Percentiles rank a stretch among this genome's conserved stretches.
Evolutionary conservation across 2,329 filamentous ascomycete genomes (phyloP).

Genomic region (Ophiocordyceps robertsii): DNA sequence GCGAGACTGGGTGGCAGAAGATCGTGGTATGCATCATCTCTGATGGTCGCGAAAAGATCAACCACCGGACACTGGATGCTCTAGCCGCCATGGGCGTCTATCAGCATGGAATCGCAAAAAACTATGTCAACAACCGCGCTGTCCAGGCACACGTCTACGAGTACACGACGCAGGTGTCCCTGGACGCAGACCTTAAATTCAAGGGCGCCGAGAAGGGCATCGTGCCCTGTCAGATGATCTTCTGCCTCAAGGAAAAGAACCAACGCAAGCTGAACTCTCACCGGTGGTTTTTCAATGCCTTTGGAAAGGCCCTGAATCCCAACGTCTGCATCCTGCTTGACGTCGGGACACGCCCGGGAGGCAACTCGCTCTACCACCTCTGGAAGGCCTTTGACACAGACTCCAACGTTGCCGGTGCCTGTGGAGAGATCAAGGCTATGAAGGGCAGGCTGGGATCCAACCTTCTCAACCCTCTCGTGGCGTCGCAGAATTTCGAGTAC

Average conservation of each 20-base stretch:
- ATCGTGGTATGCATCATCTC: constrained; percentile 96
- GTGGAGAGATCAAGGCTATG: constrained; percentile 94
- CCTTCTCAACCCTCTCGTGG: constrained; percentile 84
- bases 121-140: constrained; percentile 88
- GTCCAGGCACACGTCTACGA: constrained; percentile 97
- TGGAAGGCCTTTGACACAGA: constrained; percentile 99
- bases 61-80: constrained; percentile 85
- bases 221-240: constrained; percentile 94
- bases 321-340: constrained; percentile 96
- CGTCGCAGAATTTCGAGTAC: constrained; percentile 98
- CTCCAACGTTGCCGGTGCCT: constrained; percentile 92
- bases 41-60: constrained; percentile 80
- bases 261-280: constrained; percentile 97
- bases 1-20: constrained; percentile 95
- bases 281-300: constrained; percentile 98
- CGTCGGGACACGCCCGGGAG: constrained; percentile 83
- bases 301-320: constrained; percentile 80
- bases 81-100: constrained; percentile 95
- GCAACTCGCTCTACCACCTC: constrained; percentile 86
- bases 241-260: constrained; percentile 97
- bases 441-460: constrained; percentile 76
- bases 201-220: constrained; percentile 99
- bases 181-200: constrained; percentile 93
- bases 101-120: constrained; percentile 97
- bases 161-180: constrained; percentile 94